These are phyloP conservation scores for Phaffomyces thermotolerans DNA, from an alignment of 805 yeast species.

Conservation along the genomic window DNA sequence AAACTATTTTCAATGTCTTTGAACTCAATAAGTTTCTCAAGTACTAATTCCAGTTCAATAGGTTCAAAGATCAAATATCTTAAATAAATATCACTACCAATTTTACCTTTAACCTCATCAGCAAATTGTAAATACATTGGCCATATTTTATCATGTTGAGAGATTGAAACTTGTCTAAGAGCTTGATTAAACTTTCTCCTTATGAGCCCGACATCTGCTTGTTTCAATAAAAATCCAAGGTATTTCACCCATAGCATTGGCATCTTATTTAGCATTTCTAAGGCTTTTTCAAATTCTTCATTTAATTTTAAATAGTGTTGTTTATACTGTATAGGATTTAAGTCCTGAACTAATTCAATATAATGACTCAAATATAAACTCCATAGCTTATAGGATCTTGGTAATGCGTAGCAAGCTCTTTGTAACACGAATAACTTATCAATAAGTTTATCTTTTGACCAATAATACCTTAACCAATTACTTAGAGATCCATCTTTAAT, in stretches of 20 bases:
- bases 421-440: constrained; percentile 38
- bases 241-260: constrained; percentile 49
- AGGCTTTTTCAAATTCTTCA: constrained; percentile 39
- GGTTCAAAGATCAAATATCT: constrained; percentile 28
- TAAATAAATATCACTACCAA: constrained; percentile 22
- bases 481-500: constrained; percentile 30
- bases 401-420: constrained; percentile 41
- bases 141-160: constrained; percentile 54
- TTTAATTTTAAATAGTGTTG: constrained; percentile 31
- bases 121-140: constrained; percentile 45
- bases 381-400: constrained; percentile 51
- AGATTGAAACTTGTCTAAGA: constrained; percentile 38
- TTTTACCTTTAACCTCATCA: constrained; percentile 33
- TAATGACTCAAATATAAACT: constrained; percentile 38
- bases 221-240: constrained; percentile 33
- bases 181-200: constrained; percentile 43
- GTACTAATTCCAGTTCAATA: constrained; percentile 25
- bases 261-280: constrained; percentile 35
- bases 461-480: constrained; percentile 34
- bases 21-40: constrained; percentile 29
- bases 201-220: constrained; percentile 30
- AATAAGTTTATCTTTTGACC: constrained; percentile 24
- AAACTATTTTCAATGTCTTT: constrained; percentile 25
- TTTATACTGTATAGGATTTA: constrained; percentile 25
- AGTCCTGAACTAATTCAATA: constrained; percentile 21